Conservation (phyloP, 225 moss, liverwort and hornwort species). For the Ulota crispa region DNA sequence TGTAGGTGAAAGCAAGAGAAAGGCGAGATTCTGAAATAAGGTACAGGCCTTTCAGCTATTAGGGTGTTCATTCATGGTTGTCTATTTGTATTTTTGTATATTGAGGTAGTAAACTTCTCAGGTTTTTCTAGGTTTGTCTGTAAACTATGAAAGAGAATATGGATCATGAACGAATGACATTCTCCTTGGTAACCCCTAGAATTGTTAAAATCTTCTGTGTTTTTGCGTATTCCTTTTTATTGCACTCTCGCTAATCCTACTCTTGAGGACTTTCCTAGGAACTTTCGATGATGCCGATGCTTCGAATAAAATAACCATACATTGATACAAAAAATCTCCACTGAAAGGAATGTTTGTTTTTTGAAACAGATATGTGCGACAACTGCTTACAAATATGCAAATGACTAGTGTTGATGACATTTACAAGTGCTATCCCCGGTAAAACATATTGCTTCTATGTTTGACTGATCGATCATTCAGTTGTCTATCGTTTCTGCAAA, state of each 20-base stretch:
- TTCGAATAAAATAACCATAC: neutral
- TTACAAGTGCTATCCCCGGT: conserved; percentile 54
- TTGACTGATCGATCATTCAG: neutral
- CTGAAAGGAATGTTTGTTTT: conserved; percentile 15
- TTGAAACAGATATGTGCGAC: conserved; percentile 59
- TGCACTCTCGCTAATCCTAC: conserved; percentile 4
- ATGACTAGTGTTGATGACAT: conserved; percentile 40
- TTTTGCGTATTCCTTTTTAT: neutral
- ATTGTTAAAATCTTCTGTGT: neutral
- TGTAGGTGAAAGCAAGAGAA: conserved; percentile 91
- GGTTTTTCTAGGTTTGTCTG: conserved; percentile 11
- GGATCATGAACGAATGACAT: neutral
- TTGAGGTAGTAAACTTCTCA: conserved; percentile 4
- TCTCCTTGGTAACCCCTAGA: neutral
- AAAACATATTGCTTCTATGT: conserved; percentile 2
- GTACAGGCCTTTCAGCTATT: conserved; percentile 39
- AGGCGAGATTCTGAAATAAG: conserved; percentile 97
- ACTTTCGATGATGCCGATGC: neutral
- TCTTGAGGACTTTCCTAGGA: neutral
- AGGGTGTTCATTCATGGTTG: neutral
- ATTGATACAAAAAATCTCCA: neutral
- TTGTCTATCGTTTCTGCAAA: neutral
- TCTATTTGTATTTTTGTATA: neutral
- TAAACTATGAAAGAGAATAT: conserved; percentile 4
- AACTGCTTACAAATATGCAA: conserved; percentile 53